Percentiles rank a stretch among this genome's conserved stretches.
Evolutionary conservation across 306 rosid genomes (phyloP).

Genomic region (Quercus variabilis): DNA sequence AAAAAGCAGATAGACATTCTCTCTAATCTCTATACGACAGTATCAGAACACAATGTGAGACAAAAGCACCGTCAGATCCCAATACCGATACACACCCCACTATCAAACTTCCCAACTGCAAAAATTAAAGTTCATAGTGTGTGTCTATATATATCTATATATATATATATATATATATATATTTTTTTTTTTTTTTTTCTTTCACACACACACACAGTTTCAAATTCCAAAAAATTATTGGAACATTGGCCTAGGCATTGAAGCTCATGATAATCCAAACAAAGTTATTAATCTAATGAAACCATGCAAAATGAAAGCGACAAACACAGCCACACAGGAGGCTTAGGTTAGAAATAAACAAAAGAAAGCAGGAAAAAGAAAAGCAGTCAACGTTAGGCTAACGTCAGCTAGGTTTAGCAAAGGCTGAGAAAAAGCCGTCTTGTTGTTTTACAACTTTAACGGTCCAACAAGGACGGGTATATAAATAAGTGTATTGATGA

Average conservation of each 20-base stretch:
- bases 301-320: conserved; percentile 47
- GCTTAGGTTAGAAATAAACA: not conserved
- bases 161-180: too few relatives aligned
- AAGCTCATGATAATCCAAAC: conserved; percentile 28
- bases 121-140: not conserved
- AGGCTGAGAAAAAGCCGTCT: conserved; percentile 74
- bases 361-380: conserved; percentile 9
- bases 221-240: conserved; percentile 28
- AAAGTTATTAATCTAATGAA: conserved; percentile 5
- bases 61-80: conserved; percentile 62
- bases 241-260: conserved; percentile 36
- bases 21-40: conserved; percentile 15
- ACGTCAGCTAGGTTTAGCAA: conserved; percentile 72
- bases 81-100: conserved; percentile 29
- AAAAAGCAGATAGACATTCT: conserved; percentile 31
- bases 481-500: not conserved
- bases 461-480: conserved; percentile 30
- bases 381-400: conserved; percentile 52
- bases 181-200: conserved; percentile 22
- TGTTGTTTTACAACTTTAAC: conserved; percentile 53
- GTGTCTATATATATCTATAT: too few relatives aligned
- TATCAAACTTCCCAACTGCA: not conserved
- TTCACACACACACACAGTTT: conserved; percentile 1
- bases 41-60: conserved; percentile 41
- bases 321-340: conserved; percentile 24